phyloP scores from a whole-genome alignment of 257 asterid genomes.

The Solanum ahanhuiri region DNA sequence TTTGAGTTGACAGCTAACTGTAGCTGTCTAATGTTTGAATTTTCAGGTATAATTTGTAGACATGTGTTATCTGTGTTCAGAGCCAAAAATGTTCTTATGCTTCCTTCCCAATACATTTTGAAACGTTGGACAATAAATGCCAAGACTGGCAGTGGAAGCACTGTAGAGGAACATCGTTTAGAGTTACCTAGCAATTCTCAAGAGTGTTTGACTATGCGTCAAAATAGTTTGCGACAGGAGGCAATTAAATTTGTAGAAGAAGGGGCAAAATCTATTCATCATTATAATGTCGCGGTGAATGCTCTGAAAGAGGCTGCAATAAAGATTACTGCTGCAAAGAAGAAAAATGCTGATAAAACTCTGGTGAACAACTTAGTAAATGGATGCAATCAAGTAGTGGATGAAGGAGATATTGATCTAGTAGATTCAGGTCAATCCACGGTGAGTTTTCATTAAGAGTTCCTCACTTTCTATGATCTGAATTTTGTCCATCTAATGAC shows the following conservation, averaged over 20 bases:
- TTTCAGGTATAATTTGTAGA: constrained; percentile 69
- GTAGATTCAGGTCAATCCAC: constrained; percentile 38
- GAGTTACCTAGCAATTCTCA: constrained; percentile 22
- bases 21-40: constrained; percentile 73
- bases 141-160: constrained; percentile 25
- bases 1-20: constrained; percentile 64
- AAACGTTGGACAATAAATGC: constrained; percentile 92
- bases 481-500: neutral
- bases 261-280: constrained; percentile 76
- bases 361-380: constrained; percentile 24
- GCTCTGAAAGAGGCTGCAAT: constrained; percentile 69
- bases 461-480: neutral
- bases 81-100: constrained; percentile 60
- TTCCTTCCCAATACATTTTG: constrained; percentile 64
- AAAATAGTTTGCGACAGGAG: constrained; percentile 55
- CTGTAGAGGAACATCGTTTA: constrained; percentile 17
- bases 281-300: constrained; percentile 58
- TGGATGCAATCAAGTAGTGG: constrained; percentile 33
- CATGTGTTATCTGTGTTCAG: constrained; percentile 75
- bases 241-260: constrained; percentile 79
- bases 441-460: constrained; percentile 34
- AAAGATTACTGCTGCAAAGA: constrained; percentile 51
- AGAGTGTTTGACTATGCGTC: constrained; percentile 43
- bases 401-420: constrained; percentile 23
- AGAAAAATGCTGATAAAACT: constrained; percentile 22